Base-by-base conservation (phyloP, 2,329 filamentous ascomycete genomes). In the Penicillium sp. region DNA sequence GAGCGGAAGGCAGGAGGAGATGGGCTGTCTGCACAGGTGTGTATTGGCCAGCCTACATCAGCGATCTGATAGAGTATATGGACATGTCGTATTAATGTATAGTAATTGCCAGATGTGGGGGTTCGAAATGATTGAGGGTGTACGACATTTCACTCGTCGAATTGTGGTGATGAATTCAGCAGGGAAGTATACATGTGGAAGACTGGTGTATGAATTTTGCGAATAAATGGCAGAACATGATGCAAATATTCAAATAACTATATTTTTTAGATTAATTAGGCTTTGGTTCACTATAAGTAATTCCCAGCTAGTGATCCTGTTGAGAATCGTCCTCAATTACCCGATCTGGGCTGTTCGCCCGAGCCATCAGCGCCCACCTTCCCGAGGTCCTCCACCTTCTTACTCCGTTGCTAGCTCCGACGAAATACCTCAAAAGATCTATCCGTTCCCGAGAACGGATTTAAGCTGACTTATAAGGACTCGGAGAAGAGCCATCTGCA, bases 291-390 rank as follows among this genome's bases (percentile, higher is more conserved):
- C n/a, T n/a, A n/a, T n/a, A n/a, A n/a, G n/a, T n/a, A n/a, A n/a
- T n/a, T n/a, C n/a, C n/a, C n/a, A n/a, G n/a, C n/a, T n/a, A n/a
- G n/a, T n/a, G n/a, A n/a, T n/a, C n/a, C n/a, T n/a, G n/a, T n/a
- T n/a, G n/a, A n/a, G n/a, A n/a, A n/a, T 29, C 40, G 26, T 21
- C 8, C 10, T 28, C 9, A 13, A 5, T 44, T 29, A 44, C 40
- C 26, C 40, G 23, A 29, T 44, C 8, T 10, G 55, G 47, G 23
- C 43, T 28, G 18, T 48, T 58, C 52, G 26, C 31, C 44, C 45
- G 37, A 42, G 16, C n/a, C 14, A 6, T 28, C 24, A 28, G 5
- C 10, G 24, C 5, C n/a, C n/a, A n/a, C n/a, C n/a, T n/a, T n/a
- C n/a, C n/a, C n/a, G n/a, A n/a, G n/a, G n/a, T n/a, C n/a, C n/a